Base-by-base conservation (phyloP, 2,329 filamentous ascomycete genomes). In the Colletotrichum tabaci region DNA sequence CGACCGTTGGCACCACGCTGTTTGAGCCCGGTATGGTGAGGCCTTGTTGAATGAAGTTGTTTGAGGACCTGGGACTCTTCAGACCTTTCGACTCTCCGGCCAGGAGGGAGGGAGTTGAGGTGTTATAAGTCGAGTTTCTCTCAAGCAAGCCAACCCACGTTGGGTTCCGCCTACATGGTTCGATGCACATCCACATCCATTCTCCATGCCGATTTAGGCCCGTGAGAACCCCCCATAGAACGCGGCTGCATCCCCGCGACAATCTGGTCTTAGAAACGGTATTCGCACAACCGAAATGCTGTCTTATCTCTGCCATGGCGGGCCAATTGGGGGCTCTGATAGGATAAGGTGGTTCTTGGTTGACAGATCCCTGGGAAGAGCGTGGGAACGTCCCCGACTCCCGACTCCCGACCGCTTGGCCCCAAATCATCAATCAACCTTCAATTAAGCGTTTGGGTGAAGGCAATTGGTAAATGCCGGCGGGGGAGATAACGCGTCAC, bases 391-490 rank as follows among this genome's bases (percentile, higher is more conserved):
- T 53, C 21, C 60, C 47, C 21, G 53, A n/a, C 21, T n/a, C 47
- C 62, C 49, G 67, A 56, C 30, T 30, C 5, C 30, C 30, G 30
- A 30, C 30, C 9, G 30, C 30, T 30, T 30, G 49, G 63, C 10
- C 9, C 60, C 61, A 40, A 50, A 21, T 35, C 30, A 30, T 30
- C 30, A n/a, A 30, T 30, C 30, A n/a, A 52, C 40, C 23, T 15
- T 30, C 30, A 21, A 30, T 5, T 21, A 60, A 35, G 38, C 44
- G 35, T 30, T 49, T 61, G 56, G 35, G 65, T 47, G 53, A 71
- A 71, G 58, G 38, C 65, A 64, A 71, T 68, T 63, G 47, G 58
- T 71, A 68, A 71, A 42, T 68, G 52, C 68, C 65, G 65, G 68
- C 46, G 65, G 68, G 49, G 65, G 68, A 71, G 68, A 68, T 71